phyloP scores from a whole-genome alignment of 139 green algal species.

The Dunaliella sp. region DNA sequence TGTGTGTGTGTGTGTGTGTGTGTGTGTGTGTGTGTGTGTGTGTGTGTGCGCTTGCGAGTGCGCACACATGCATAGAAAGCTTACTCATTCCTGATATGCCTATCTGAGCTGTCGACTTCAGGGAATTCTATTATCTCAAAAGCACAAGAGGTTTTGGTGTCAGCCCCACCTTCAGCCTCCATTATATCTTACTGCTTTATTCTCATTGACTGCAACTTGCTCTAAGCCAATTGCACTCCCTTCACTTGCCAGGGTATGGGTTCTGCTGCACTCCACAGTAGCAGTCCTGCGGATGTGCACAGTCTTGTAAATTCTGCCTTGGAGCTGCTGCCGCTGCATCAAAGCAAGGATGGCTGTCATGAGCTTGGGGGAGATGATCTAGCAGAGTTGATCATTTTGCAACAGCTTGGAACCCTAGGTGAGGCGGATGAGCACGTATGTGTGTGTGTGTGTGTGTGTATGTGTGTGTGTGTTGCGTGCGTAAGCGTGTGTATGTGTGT shows the following conservation, averaged over 20 bases:
- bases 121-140: too few species aligned
- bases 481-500: not conserved
- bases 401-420: conserved; percentile 4
- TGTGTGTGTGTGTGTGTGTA: not conserved
- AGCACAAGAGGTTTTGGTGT: too few species aligned
- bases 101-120: not conserved
- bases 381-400: not conserved
- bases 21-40: too few species aligned
- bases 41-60: not conserved
- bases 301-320: conserved; percentile 1
- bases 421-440: not conserved
- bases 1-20: too few species aligned
- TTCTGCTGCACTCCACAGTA: conserved; percentile 6
- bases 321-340: not conserved
- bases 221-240: too few species aligned
- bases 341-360: not conserved
- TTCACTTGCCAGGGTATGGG: conserved; percentile 1
- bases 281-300: not conserved
- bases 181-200: too few species aligned
- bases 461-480: too few species aligned
- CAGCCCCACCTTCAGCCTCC: too few species aligned
- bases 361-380: not conserved
- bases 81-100: too few species aligned
- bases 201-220: too few species aligned
- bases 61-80: not conserved